These are phyloP conservation scores for Theileria annulata DNA, from an alignment of 169 alveolate genomes.

Conservation along the genomic window DNA sequence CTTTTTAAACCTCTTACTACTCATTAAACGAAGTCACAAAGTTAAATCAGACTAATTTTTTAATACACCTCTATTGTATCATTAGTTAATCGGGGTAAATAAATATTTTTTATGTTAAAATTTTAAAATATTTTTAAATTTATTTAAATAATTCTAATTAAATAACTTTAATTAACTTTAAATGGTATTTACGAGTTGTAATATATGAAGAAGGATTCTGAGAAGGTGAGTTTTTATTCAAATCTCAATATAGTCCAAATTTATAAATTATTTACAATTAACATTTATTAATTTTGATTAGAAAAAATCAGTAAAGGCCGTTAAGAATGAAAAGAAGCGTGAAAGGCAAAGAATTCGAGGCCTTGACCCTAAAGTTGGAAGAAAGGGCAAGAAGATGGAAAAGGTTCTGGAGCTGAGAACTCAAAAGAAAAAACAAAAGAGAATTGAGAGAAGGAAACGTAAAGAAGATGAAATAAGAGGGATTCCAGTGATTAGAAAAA, in stretches of 20 bases:
- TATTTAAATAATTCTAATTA: too few species aligned
- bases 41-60: not conserved
- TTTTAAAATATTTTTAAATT: too few species aligned
- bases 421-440: constrained; percentile 6
- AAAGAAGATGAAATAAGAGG: constrained; percentile 26
- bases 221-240: too few species aligned
- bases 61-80: too few species aligned
- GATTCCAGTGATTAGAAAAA: constrained; percentile 29
- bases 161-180: too few species aligned
- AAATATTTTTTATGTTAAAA: too few species aligned
- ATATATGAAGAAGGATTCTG: too few species aligned
- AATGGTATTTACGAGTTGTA: too few species aligned
- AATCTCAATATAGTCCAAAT: too few species aligned
- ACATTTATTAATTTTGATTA: not conserved
- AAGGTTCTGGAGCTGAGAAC: constrained; percentile 9
- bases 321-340: constrained; percentile 29
- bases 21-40: not conserved
- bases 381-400: not conserved
- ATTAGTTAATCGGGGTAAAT: too few species aligned
- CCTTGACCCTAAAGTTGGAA: constrained; percentile 1
- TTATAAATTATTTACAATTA: too few species aligned
- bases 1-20: constrained; percentile 18
- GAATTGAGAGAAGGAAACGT: constrained; percentile 26
- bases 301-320: constrained; percentile 21
- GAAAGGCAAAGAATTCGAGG: constrained; percentile 55